phyloP scores from a whole-genome alignment of 2,329 filamentous ascomycete genomes.

The Blastomyces parvus region DNA sequence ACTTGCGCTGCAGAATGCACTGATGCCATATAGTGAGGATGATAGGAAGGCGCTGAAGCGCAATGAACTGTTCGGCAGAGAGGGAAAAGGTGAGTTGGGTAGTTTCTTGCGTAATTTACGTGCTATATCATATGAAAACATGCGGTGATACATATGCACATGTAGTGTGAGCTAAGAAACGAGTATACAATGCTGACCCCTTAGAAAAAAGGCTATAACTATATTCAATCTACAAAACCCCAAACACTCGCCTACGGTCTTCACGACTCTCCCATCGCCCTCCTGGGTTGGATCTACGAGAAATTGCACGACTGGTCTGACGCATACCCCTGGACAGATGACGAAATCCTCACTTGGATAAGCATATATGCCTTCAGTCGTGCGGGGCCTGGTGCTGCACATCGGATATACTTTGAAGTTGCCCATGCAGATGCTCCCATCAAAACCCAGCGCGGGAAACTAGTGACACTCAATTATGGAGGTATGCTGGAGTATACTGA shows the following conservation, averaged over 20 bases:
- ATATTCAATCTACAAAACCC: constrained; percentile 57
- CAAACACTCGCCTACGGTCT: constrained; percentile 63
- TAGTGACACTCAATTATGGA: constrained; percentile 10
- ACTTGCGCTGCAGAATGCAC: constrained; percentile 40
- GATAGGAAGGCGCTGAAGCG: constrained; percentile 48
- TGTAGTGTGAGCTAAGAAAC: background rate
- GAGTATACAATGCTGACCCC: background rate
- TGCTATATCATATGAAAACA: background rate
- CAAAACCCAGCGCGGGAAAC: constrained; percentile 11
- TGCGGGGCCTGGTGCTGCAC: constrained; percentile 57
- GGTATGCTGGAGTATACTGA: constrained; percentile 35
- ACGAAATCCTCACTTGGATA: constrained; percentile 67
- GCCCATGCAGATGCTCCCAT: constrained; percentile 30
- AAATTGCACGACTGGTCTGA: constrained; percentile 73
- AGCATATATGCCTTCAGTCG: constrained; percentile 62
- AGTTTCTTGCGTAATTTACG: background rate
- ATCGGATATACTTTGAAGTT: constrained; percentile 64
- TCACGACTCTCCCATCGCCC: constrained; percentile 57
- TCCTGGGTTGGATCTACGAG: constrained; percentile 72
- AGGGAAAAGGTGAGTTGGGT: constrained; percentile 34
- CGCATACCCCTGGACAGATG: constrained; percentile 60
- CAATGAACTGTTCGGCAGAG: constrained; percentile 46
- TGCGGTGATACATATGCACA: background rate
- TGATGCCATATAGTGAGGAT: constrained; percentile 44
- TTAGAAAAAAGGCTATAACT: constrained; percentile 42